These are phyloP conservation scores for Sclerotinia subarctica DNA, from an alignment of 2,329 filamentous ascomycete species.

Conservation along the genomic window DNA sequence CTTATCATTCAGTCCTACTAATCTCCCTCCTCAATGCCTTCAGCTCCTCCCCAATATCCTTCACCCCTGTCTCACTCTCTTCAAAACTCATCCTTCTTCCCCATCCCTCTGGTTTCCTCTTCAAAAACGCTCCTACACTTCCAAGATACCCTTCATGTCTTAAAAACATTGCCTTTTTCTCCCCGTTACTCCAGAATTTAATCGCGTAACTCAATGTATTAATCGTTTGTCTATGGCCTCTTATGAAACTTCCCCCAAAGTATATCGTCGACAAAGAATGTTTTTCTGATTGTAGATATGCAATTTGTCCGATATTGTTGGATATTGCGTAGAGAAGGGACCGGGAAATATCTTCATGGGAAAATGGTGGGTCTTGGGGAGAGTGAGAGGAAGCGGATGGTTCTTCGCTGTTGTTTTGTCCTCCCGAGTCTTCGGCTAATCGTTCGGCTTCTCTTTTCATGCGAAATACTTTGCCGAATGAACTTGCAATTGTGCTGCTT, in stretches of 20 bases:
- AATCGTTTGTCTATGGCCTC: conserved; percentile 95
- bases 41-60: not conserved
- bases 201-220: conserved; percentile 96
- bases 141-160: conserved; percentile 95
- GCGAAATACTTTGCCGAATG: conserved; percentile 94
- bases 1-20: not conserved
- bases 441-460: conserved; percentile 83
- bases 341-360: conserved; percentile 79
- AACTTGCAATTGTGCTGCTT: conserved; percentile 91
- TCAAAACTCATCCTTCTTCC: conserved; percentile 69
- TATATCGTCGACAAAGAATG: conserved; percentile 91
- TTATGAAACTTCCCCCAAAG: conserved; percentile 95
- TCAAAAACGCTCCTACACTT: conserved; percentile 89
- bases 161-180: conserved; percentile 93
- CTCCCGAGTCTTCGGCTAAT: conserved; percentile 69
- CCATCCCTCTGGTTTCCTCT: conserved; percentile 88
- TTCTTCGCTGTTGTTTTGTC: conserved; percentile 32
- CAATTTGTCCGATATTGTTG: conserved; percentile 98
- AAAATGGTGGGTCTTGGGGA: conserved; percentile 52
- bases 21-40: not conserved
- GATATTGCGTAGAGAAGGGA: conserved; percentile 92
- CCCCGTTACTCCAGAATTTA: conserved; percentile 92
- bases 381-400: conserved; percentile 15
- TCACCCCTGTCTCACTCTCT: conserved; percentile 25
- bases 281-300: conserved; percentile 94